Conservation (phyloP, 2,329 filamentous ascomycete genomes). For the Colletotrichum eremochloae region DNA sequence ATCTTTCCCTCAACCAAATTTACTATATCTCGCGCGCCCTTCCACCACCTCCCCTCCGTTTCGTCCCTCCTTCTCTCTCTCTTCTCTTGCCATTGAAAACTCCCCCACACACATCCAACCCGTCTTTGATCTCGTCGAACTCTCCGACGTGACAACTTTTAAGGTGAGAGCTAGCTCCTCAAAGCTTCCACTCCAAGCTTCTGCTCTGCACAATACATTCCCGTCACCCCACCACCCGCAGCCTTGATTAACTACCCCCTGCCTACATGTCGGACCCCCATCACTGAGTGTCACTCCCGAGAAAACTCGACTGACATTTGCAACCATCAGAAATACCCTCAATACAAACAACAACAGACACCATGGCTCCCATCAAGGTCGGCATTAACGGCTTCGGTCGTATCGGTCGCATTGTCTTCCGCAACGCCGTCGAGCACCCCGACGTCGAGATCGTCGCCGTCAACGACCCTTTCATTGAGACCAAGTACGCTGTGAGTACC, state of each 20-base stretch:
- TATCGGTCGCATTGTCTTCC: conserved; percentile 99
- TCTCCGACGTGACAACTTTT: conserved; percentile 24
- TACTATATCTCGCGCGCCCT: conserved; percentile 40
- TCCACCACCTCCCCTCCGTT: conserved; percentile 29
- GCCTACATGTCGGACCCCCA: conserved; percentile 13
- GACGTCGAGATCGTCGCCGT: conserved; percentile 95
- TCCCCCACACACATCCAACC: conserved; percentile 8
- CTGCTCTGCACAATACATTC: neutral
- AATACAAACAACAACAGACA: conserved; percentile 45
- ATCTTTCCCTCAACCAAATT: conserved; percentile 45
- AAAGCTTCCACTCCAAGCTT: conserved; percentile 10
- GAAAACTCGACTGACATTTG: conserved; percentile 22
- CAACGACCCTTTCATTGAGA: conserved; percentile 99
- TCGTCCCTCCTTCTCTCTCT: conserved; percentile 3
- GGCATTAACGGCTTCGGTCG: conserved; percentile 99
- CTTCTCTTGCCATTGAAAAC: conserved; percentile 35
- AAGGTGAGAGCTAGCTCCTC: conserved; percentile 29
- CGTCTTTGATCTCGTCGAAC: conserved; percentile 31
- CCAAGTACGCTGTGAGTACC: conserved; percentile 91
- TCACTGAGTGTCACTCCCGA: conserved; percentile 1
- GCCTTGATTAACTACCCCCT: conserved; percentile 15
- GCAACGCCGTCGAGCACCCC: conserved; percentile 92
- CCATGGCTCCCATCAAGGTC: conserved; percentile 75
- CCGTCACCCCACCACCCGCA: conserved; percentile 22
- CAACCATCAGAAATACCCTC: conserved; percentile 23